phyloP scores from a whole-genome alignment of 78 protist genomes.

The Dictyostelium purpureum region DNA sequence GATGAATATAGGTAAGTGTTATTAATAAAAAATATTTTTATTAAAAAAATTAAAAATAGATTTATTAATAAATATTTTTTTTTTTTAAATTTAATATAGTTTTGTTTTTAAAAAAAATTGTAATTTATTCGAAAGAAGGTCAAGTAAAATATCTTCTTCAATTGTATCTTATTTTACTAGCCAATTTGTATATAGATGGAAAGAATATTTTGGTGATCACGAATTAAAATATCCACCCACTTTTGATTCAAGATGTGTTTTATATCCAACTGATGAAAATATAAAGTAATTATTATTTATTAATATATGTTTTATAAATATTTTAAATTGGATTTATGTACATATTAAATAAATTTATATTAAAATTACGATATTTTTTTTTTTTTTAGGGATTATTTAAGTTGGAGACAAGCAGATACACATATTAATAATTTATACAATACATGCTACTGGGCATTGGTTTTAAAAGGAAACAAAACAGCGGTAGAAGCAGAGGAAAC shows the following conservation, averaged over 20 bases:
- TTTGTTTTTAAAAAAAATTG: constrained; percentile 32
- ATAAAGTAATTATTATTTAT: constrained; percentile 78
- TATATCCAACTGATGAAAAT: constrained; percentile 87
- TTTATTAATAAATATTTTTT: neutral
- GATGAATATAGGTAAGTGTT: constrained; percentile 88
- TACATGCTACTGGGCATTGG: constrained; percentile 92
- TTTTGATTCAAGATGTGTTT: constrained; percentile 94
- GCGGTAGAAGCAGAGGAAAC: constrained; percentile 77
- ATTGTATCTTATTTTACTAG: constrained; percentile 81
- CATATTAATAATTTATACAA: constrained; percentile 95
- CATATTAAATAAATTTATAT: neutral
- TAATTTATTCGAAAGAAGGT: constrained; percentile 53
- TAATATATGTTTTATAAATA: constrained; percentile 1
- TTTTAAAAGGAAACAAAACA: constrained; percentile 73
- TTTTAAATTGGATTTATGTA: neutral
- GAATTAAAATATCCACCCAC: constrained; percentile 86
- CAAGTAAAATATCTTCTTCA: constrained; percentile 78
- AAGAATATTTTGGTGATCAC: constrained; percentile 59
- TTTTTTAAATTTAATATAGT: neutral
- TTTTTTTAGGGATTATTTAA: constrained; percentile 42
- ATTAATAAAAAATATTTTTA: neutral
- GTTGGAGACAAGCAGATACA: constrained; percentile 82
- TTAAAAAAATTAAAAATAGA: neutral
- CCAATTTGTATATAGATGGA: constrained; percentile 81
- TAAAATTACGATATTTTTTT: neutral